Evolutionary conservation across 352 stramenopile genomes (phyloP).

Genomic region (Globisporangium radiosum): DNA sequence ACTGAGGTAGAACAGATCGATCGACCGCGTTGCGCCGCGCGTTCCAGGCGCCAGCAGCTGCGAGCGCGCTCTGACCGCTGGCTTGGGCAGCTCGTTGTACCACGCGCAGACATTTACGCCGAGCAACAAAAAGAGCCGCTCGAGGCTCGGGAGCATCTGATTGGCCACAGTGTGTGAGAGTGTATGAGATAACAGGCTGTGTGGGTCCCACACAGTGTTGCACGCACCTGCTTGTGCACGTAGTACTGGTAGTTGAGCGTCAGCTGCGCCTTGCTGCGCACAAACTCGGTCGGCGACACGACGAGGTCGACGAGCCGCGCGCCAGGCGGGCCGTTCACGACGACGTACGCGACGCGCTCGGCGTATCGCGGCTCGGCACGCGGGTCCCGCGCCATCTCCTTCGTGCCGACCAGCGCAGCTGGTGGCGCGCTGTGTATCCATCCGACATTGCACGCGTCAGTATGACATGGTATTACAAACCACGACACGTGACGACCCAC

Average conservation of each 20-base stretch:
- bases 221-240: slow-evolving; percentile 80
- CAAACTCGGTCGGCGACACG: slow-evolving; percentile 68
- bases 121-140: slow-evolving; percentile 75
- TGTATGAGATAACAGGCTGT: not conserved
- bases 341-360: slow-evolving; percentile 88
- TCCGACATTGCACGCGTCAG: not conserved
- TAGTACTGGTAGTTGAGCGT: slow-evolving; percentile 92
- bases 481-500: not conserved
- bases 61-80: slow-evolving; percentile 46
- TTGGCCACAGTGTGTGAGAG: not conserved
- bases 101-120: slow-evolving; percentile 73
- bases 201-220: not conserved
- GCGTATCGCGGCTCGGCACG: slow-evolving; percentile 74
- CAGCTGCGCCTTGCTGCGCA: slow-evolving; percentile 30
- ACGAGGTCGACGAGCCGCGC: slow-evolving; percentile 89
- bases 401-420: slow-evolving; percentile 69
- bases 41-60: slow-evolving; percentile 6
- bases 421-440: slow-evolving; percentile 43
- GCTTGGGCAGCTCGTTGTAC: slow-evolving; percentile 57
- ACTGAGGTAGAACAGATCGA: slow-evolving; percentile 83
- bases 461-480: not conserved
- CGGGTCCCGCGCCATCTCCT: slow-evolving; percentile 74
- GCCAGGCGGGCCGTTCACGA: slow-evolving; percentile 83
- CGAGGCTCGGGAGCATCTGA: slow-evolving; percentile 78
- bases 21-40: slow-evolving; percentile 26